Percentiles rank a stretch among this genome's conserved stretches.
phyloP scores from a whole-genome alignment of 2,329 filamentous ascomycete species.

The Akanthomyces muscarius region DNA sequence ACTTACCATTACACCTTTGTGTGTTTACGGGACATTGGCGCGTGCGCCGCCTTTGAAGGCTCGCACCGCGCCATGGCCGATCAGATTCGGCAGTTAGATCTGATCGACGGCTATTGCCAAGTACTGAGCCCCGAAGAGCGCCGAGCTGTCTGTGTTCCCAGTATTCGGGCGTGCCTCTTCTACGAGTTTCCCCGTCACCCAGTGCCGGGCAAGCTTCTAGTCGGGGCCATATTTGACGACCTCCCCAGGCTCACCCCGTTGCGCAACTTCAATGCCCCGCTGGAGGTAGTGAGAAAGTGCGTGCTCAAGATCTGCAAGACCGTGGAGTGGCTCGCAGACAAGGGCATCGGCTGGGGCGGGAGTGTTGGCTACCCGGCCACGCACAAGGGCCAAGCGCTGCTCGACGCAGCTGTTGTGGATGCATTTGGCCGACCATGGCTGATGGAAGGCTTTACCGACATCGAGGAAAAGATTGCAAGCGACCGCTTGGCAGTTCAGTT shows the following conservation, averaged over 20 bases:
- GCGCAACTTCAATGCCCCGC: background rate
- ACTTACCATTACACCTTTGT: background rate
- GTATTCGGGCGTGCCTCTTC: background rate
- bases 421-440: background rate
- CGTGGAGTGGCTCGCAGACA: conserved; percentile 1
- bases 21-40: background rate
- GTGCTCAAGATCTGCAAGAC: conserved; percentile 3
- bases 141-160: background rate
- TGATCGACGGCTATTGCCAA: background rate
- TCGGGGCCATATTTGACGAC: background rate
- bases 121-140: background rate
- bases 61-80: background rate
- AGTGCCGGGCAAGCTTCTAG: background rate
- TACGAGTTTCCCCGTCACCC: background rate
- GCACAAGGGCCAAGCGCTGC: background rate
- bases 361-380: background rate
- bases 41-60: background rate
- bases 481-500: background rate
- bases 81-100: background rate
- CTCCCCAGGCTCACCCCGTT: background rate
- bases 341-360: conserved; percentile 1
- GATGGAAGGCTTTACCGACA: conserved; percentile 3
- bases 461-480: background rate
- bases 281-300: background rate
- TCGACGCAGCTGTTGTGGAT: conserved; percentile 2